phyloP scores from a whole-genome alignment of 2,329 filamentous ascomycete species.

The Juglanconis sp. region DNA sequence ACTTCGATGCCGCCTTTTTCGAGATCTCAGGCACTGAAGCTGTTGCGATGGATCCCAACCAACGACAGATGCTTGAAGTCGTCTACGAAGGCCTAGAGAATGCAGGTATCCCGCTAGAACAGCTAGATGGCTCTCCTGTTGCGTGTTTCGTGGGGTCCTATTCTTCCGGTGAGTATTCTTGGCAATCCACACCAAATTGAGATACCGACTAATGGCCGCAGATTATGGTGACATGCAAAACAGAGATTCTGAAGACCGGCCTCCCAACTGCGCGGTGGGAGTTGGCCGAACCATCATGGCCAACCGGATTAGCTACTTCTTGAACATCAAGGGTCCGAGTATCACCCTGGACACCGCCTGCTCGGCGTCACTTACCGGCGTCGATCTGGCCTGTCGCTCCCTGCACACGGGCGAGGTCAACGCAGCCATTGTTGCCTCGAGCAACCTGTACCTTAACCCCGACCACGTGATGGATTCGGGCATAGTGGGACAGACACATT shows the following conservation, averaged over 20 bases:
- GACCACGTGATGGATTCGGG: constrained; percentile 27
- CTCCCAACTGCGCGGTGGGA: constrained; percentile 29
- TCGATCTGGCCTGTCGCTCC: constrained; percentile 41
- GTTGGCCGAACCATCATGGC: constrained; percentile 37
- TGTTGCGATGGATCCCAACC: constrained; percentile 21
- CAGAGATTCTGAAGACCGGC: constrained; percentile 25
- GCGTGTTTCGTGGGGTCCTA: constrained; percentile 13
- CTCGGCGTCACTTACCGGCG: constrained; percentile 41
- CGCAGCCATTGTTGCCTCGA: constrained; percentile 39
- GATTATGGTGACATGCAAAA: constrained; percentile 34
- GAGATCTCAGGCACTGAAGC: constrained; percentile 18
- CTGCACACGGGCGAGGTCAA: constrained; percentile 36
- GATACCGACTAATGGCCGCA: no score
- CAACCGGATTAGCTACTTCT: constrained; percentile 45
- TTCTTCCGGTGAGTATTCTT: not conserved
- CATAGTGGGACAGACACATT: constrained; percentile 22
- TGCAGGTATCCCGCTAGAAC: constrained; percentile 16
- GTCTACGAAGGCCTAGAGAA: constrained; percentile 22
- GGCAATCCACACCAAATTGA: no score
- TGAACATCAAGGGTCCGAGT: constrained; percentile 42
- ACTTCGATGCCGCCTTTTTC: constrained; percentile 34
- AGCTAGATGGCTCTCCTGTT: not conserved
- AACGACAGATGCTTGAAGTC: constrained; percentile 22
- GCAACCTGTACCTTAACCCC: constrained; percentile 39
- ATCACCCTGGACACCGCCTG: constrained; percentile 51